Base-by-base conservation (phyloP, 495 filamentous ascomycete genomes). In the Penicillium herquei region DNA sequence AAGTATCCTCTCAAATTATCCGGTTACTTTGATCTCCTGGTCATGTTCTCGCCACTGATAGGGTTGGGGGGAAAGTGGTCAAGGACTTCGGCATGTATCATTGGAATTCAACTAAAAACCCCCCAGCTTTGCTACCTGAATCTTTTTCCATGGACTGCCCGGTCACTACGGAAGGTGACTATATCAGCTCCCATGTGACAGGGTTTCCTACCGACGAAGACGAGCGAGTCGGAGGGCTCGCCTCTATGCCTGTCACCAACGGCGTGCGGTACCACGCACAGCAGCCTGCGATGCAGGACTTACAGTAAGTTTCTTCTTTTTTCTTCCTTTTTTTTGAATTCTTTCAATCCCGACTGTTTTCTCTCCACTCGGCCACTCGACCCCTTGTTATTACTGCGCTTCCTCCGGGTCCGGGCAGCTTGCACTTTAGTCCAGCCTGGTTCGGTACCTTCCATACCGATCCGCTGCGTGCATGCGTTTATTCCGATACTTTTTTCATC, bases 211-310 rank as follows among this genome's bases (percentile, higher is more conserved):
- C 65, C 48, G 70, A 75, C n/a, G 74, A 75, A 42, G 76, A 77
- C n/a, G 74, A 73, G 47, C 71, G 74, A 69, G 70, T 75, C 63
- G 73, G 71, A 65, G 67, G 62, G 49, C 65, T 79, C 55, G 65
- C 70, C 58, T 71, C 76, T 18, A 71, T 78, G 58, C 66, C 74
- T 65, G 70, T 69, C 59, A 74, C 68, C 67, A 78, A 75, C 71
- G 70, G 73, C 66, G 63, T 76, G 62, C 65, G 70, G 62, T 79
- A 77, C 72, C 73, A 69, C 63, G 63, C 73, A 67, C 72, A 72
- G 59, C 69, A 70, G 58, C 57, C 72, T 73, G 67, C 63, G 49
- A 61, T 74, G 69, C 73, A 78, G 51, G 74, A 77, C 67, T 66
- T 76, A 62, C 66, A 72, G 77, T 80, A 78, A 71, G 77, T 79